A percentile compares a stretch with the other conserved stretches of the same genome.
phyloP scores from a whole-genome alignment of 148 eudicot genomes.

The Cornus suecica region DNA sequence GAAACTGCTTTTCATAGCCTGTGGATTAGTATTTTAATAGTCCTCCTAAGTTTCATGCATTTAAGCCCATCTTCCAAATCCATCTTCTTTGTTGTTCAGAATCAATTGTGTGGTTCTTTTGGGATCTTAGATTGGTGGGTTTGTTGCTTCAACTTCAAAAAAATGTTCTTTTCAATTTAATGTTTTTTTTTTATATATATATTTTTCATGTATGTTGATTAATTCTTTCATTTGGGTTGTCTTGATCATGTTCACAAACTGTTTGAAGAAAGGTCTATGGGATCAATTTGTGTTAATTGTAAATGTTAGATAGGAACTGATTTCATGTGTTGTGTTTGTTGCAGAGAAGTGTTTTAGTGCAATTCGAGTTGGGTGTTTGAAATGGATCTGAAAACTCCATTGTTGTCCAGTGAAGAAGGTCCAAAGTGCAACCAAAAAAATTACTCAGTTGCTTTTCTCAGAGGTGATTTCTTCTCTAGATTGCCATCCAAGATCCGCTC shows the following conservation, averaged over 20 bases:
- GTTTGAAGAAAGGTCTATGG: too few species aligned
- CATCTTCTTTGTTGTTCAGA: not conserved
- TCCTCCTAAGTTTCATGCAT: too few species aligned
- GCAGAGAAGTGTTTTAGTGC: not conserved
- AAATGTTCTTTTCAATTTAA: not conserved
- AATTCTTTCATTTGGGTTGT: too few species aligned
- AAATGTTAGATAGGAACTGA: too few species aligned
- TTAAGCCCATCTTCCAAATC: not conserved
- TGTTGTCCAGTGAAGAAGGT: constrained; percentile 33
- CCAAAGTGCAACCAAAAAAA: constrained; percentile 5
- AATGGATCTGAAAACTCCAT: constrained; percentile 47
- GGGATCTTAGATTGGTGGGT: not conserved
- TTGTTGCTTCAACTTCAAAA: not conserved
- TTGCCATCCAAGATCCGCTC: constrained; percentile 63
- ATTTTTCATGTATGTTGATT: too few species aligned
- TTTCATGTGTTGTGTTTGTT: too few species aligned
- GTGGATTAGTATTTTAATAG: not conserved
- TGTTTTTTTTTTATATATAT: too few species aligned
- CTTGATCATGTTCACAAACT: too few species aligned
- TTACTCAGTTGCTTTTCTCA: constrained; percentile 37
- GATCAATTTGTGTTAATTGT: too few species aligned
- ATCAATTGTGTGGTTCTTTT: not conserved
- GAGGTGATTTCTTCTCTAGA: constrained; percentile 59
- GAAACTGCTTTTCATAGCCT: not conserved
- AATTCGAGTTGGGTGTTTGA: not conserved